phyloP scores from a whole-genome alignment of 805 yeast species.

The Yarrowia alimentaria region DNA sequence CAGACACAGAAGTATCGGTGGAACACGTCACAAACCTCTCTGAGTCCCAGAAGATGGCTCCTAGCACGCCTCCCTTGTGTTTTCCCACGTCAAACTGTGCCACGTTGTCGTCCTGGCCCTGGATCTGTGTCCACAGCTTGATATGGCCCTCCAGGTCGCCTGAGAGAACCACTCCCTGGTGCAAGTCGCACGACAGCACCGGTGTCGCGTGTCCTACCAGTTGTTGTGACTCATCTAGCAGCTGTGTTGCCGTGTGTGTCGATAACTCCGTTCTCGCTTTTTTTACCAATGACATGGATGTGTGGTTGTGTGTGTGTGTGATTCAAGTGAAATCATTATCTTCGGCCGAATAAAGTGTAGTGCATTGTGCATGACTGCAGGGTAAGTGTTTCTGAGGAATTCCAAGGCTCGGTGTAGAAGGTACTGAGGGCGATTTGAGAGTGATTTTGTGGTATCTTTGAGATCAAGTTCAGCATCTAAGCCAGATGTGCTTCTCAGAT shows the following conservation, averaged over 20 bases:
- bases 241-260: conserved; percentile 5
- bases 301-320: background rate
- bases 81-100: conserved; percentile 47
- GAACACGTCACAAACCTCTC: conserved; percentile 53
- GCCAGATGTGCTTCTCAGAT: no score
- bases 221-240: conserved; percentile 7
- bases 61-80: conserved; percentile 65
- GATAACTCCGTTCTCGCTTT: conserved; percentile 20
- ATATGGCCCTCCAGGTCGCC: conserved; percentile 19
- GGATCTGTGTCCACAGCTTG: conserved; percentile 19
- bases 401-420: no score
- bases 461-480: no score
- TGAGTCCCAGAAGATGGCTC: conserved; percentile 57
- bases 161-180: background rate
- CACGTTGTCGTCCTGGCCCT: conserved; percentile 41
- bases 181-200: conserved; percentile 9
- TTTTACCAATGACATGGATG: conserved; percentile 21
- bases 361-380: conserved; percentile 3
- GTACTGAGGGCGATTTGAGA: no score
- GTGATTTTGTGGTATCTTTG: no score
- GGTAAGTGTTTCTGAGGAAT: no score
- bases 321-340: conserved; percentile 1
- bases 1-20: conserved; percentile 59
- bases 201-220: conserved; percentile 10
- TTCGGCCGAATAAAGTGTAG: no score